phyloP scores from a whole-genome alignment of 331 rosid genomes.

The Acacia concinna region DNA sequence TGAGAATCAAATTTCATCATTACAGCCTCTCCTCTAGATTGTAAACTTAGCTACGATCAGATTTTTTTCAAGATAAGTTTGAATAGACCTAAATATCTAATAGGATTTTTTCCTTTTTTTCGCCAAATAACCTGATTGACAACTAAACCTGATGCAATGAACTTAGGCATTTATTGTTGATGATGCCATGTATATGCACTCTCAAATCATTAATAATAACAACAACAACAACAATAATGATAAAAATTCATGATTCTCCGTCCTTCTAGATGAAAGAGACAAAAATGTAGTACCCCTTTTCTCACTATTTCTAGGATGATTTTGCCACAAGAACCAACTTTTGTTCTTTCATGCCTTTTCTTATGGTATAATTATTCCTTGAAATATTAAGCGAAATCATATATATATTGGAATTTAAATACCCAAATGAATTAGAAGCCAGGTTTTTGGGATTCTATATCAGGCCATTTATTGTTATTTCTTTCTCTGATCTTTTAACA shows the following conservation, averaged over 20 bases:
- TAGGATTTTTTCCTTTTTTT: not conserved
- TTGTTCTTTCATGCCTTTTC: no score
- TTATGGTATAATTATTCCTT: not conserved
- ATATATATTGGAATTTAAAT: not conserved
- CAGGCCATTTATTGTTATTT: not conserved
- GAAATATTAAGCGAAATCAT: not conserved
- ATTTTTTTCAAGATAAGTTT: no score
- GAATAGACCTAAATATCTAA: not conserved
- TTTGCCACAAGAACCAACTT: not conserved
- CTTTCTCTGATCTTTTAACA: not conserved
- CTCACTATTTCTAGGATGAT: not conserved
- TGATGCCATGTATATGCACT: not conserved
- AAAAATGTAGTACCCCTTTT: not conserved
- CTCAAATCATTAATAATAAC: not conserved
- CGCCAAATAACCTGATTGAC: not conserved
- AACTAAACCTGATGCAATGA: not conserved
- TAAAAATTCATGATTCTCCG: no score
- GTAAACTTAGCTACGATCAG: no score
- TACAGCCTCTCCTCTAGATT: no score
- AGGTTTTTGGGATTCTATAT: not conserved
- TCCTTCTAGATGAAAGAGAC: not conserved
- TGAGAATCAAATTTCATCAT: no score
- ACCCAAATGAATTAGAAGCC: not conserved
- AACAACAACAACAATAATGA: no score
- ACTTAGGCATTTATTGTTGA: not conserved